Evolutionary conservation across 805 yeast genomes (phyloP), one percentile per base, ranked within the genome.

Genomic region (Wickerhamomyces canadensis): DNA sequence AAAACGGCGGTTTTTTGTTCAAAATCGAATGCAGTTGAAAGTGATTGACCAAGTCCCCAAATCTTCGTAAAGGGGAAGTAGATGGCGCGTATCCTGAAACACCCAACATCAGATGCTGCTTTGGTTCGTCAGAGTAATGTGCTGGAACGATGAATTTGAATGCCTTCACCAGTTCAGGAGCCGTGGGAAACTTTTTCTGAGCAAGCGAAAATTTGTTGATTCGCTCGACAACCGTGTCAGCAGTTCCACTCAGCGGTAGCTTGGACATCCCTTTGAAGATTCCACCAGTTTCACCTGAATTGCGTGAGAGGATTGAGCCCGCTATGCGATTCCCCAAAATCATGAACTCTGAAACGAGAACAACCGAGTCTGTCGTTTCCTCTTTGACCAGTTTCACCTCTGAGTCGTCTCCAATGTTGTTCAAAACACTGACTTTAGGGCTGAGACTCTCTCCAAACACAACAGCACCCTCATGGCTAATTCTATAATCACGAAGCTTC

Each of bases 21-120:
- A 80, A 38, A 37, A 52, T 57, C 1, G 75, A 54, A 38, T 77
- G 80, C 2, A 85, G 44, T 49, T 84, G 91, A 76, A 89, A 74
- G 51, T 89, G 97, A 51, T 81, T 80, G 8, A 88, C 57, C 42
- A 88, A 59, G 56, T 91, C 98, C 6, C 83, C 79, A 47, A 74
- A 83, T 45, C 98, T 67, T 55, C 98, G 69, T 45, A 93, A 64
- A 2, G 98, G 98, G 0, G 97, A 88, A 0, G 98, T 89, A 8
- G 84, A 80, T 15, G 86, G 83, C 5, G 82, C 68, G 51, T 89
- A 87, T 6, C 62, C 55, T 0, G 60, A 56, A 8, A 84, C 59
- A 4, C 89, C 94, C 19, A 87, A 59, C 45, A 83, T 74, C 17
- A 67, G 64, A 59, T 88, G 96, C 1, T 49, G 52, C 0, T 48